Percentiles rank a stretch among this genome's conserved stretches.
Conservation (phyloP, 768 basidiomycete species). For the Mrakia hoshinonis region DNA sequence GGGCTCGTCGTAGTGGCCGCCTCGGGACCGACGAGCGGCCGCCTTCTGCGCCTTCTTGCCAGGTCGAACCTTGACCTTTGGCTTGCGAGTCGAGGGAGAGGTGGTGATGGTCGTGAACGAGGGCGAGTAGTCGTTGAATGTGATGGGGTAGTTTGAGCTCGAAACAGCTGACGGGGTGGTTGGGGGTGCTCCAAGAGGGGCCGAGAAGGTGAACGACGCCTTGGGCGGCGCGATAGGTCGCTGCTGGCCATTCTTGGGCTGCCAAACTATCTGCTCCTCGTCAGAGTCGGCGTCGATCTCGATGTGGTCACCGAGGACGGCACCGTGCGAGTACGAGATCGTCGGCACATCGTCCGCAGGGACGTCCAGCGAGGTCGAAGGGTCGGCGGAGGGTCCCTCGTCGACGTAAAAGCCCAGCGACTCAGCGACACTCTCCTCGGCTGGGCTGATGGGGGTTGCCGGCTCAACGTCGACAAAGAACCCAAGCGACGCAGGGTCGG, state of each 20-base stretch:
- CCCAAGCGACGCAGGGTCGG: background rate
- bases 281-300: conserved; percentile 7
- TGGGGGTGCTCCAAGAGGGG: background rate
- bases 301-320: conserved; percentile 18
- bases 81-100: conserved; percentile 10
- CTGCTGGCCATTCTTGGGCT: background rate
- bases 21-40: background rate
- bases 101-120: conserved; percentile 18
- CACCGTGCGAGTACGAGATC: conserved; percentile 12
- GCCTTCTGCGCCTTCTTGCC: conserved; percentile 26
- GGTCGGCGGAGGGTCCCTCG: background rate
- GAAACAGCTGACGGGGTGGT: background rate
- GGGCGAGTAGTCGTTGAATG: conserved; percentile 20
- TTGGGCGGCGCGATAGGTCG: conserved; percentile 4
- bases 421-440: background rate
- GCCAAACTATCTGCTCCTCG: conserved; percentile 25
- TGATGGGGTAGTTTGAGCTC: background rate
- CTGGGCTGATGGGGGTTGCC: background rate
- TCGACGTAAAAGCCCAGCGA: conserved; percentile 13
- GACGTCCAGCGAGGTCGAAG: background rate
- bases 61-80: conserved; percentile 20
- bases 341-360: background rate
- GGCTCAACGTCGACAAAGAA: conserved; percentile 14
- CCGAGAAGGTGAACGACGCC: background rate
- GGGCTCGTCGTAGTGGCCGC: conserved; percentile 14